These are phyloP conservation scores for Trichoderma sp. DNA, from an alignment of 2,329 filamentous ascomycete species.

Conservation along the genomic window DNA sequence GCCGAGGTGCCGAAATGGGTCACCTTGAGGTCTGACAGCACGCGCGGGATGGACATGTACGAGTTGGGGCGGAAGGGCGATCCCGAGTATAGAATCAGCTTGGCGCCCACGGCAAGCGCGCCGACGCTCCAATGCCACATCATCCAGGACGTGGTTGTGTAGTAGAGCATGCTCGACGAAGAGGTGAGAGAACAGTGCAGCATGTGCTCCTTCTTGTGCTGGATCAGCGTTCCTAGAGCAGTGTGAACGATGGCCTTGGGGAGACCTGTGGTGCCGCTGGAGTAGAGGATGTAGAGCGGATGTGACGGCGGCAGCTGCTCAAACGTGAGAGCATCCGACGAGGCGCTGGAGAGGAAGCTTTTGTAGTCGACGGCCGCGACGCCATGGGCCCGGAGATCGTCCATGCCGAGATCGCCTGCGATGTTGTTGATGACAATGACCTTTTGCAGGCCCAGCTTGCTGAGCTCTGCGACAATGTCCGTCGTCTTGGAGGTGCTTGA, in stretches of 20 bases:
- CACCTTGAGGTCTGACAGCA: slow-evolving; percentile 79
- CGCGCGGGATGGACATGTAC: slow-evolving; percentile 76
- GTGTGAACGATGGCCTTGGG: slow-evolving; percentile 97
- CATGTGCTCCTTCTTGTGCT: slow-evolving; percentile 96
- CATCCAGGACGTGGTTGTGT: slow-evolving; percentile 97
- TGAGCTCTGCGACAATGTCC: slow-evolving; percentile 71
- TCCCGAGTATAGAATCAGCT: slow-evolving; percentile 86
- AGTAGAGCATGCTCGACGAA: slow-evolving; percentile 81
- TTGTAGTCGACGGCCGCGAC: slow-evolving; percentile 50
- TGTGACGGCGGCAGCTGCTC: slow-evolving; percentile 80
- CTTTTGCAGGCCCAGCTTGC: slow-evolving; percentile 61
- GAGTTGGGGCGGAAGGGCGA: slow-evolving; percentile 83
- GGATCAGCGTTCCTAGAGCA: slow-evolving; percentile 82
- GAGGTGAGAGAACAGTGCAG: slow-evolving; percentile 81
- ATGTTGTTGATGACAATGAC: slow-evolving; percentile 77
- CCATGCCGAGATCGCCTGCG: slow-evolving; percentile 47
- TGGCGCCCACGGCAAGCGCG: slow-evolving; percentile 78
- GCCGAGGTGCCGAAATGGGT: slow-evolving; percentile 95
- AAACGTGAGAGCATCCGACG: slow-evolving; percentile 61
- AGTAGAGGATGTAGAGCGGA: slow-evolving; percentile 92
- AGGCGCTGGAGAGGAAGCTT: slow-evolving; percentile 47
- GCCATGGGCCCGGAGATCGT: slow-evolving; percentile 45
- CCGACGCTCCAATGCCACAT: slow-evolving; percentile 99
- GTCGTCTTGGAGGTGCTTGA: slow-evolving; percentile 75
- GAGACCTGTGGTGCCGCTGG: slow-evolving; percentile 80